Percentiles rank a stretch among this genome's conserved stretches.
Evolutionary conservation across 805 yeast species (phyloP).

Genomic region (Candida alai): DNA sequence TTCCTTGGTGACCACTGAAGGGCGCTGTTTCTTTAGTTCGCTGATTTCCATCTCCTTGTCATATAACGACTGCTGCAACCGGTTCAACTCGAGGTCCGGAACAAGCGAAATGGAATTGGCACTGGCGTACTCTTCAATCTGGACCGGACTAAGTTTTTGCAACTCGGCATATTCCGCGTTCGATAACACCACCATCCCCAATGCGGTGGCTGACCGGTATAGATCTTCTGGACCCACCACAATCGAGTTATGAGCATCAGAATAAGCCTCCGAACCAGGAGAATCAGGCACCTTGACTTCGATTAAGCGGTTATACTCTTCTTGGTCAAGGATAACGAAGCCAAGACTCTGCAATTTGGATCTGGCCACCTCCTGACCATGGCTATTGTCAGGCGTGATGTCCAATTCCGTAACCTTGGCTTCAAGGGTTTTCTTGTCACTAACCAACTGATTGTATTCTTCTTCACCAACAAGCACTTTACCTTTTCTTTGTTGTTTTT

Average conservation of each 20-base stretch:
- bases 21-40: constrained; percentile 1
- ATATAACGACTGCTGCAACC: constrained; percentile 23
- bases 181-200: constrained; percentile 23
- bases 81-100: constrained; percentile 24
- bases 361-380: neutral
- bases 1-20: constrained; percentile 20
- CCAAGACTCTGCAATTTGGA: constrained; percentile 25
- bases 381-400: neutral
- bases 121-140: constrained; percentile 19
- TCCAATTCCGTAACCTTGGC: neutral
- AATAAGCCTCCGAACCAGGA: constrained; percentile 3
- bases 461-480: constrained; percentile 14
- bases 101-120: constrained; percentile 18
- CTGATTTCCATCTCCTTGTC: constrained; percentile 19
- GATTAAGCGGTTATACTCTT: constrained; percentile 10
- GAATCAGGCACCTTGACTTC: constrained; percentile 4
- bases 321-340: constrained; percentile 28
- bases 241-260: constrained; percentile 27
- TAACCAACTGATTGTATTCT: constrained; percentile 10
- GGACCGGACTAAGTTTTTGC: constrained; percentile 13
- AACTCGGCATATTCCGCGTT: constrained; percentile 18
- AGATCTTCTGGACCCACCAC: constrained; percentile 25
- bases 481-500: constrained; percentile 13
- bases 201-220: constrained; percentile 19
- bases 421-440: constrained; percentile 4